Evolutionary conservation across 169 alveolate genomes (phyloP), one percentile per base, ranked within the genome.

Genomic region (Amoebophrya sp.): DNA sequence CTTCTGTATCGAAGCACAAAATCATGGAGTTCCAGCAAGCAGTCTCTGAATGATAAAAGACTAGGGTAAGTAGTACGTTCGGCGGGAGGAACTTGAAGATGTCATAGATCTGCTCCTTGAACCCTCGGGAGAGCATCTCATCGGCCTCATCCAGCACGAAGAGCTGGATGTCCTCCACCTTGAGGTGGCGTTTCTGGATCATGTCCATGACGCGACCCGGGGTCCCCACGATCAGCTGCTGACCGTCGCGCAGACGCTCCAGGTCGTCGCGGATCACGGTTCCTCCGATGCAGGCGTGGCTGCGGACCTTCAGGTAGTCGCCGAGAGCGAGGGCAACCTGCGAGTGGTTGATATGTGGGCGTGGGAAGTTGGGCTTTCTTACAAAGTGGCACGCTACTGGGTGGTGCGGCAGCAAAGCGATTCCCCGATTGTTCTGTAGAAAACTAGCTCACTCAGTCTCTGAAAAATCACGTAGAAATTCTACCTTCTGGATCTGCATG

Each of bases 181-280:
- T 90, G 20, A 97, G 88, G 48, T 87, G 91, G 16, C 89, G 43
- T 67, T 89, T 90, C 78, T 96, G 97, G 91, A 98, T 96, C 99
- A 99, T 97, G 93, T 99, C 99, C 91, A 94, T 95, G 43, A 98
- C 99, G 93, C 99, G 97, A 26, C 99, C 99, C 20, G 99, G 99
- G 38, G 99, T 99, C 4, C 99, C 99, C 70, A 98, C 99, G 18
- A 99, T 99, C 92, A 98, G 96, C 95, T 99, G 99, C n/a, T 98
- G 99, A 23, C 99, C 99, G 69, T 95, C 97, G 93, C 97, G 96
- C 89, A 99, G 96, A 88, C 95, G 97, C 93, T 96, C 96, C 90
- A 97, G 97, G 92, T 99, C 99, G 87, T 98, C 99, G 91, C 99
- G 95, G 69, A 98, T 98, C 41, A 95, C 97, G n/a, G 99, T 98